Evolutionary conservation across 2,329 filamentous ascomycete genomes (phyloP), one percentile per base, ranked within the genome.

Genomic region (Beauveria scarabaeidicola): DNA sequence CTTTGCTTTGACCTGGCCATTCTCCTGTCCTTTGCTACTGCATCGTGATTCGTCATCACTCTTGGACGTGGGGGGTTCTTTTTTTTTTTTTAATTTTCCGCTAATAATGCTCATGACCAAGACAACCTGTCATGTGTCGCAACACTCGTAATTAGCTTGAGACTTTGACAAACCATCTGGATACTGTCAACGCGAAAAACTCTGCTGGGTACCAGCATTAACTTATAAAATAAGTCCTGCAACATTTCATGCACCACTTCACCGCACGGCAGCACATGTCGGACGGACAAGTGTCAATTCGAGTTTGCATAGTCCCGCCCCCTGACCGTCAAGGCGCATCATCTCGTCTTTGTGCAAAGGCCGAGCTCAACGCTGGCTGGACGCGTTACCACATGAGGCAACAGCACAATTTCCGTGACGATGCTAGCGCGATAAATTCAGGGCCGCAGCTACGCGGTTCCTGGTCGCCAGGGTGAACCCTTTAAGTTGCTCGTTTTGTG

Each of bases 61-160:
- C 11, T 36, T 36, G 32, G 13, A 13, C 32, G 32, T 36, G 32
- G 32, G 32, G 5, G 5, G n/a, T n/a, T n/a, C n/a, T 21, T 54
- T 40, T n/a, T 19, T 53, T 13, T 23, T 15, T 17, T 43, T 8
- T 25, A n/a, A n/a, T 7, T 10, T 52, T n/a, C 8, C 32, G 13
- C 19, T 23, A 13, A 41, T 40, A 9, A 44, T 21, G 17, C 17
- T 44, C 19, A 36, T 46, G 32, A n/a, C 44, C 46, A 25, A 58
- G 55, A 51, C 55, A 51, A n/a, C 36, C 5, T n/a, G 41, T 40
- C 21, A 21, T 47, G 32, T 36, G 11, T 15, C 32, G 32, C 32
- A 29, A 36, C 36, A 43, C 5, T 47, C 23, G 55, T 36, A 58
- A 58, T 51, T 51, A 50, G 36, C 25, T 50, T 58, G 46, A 58